phyloP scores from a whole-genome alignment of 2,329 filamentous ascomycete genomes.

The Alternaria tenuissima region DNA sequence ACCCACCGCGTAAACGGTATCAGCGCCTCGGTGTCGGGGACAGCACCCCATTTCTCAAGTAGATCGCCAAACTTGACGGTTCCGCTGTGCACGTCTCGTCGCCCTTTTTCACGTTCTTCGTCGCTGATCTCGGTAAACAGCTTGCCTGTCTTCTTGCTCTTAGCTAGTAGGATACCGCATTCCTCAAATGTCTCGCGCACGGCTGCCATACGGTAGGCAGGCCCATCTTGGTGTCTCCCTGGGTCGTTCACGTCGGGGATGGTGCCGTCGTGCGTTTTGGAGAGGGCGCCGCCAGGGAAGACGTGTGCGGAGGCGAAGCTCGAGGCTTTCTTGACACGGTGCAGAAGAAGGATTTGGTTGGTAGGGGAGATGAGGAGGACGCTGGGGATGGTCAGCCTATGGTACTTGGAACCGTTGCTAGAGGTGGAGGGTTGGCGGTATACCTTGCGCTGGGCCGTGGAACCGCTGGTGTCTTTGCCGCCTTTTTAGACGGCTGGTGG shows the following conservation, averaged over 20 bases:
- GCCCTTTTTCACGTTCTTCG: conserved; percentile 68
- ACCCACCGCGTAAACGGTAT: conserved; percentile 92
- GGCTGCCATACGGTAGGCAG: conserved; percentile 80
- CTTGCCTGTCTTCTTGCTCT: conserved; percentile 57
- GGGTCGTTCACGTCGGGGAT: conserved; percentile 60
- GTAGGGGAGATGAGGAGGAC: conserved; percentile 84
- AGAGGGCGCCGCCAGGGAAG: conserved; percentile 90
- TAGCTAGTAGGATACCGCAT: conserved; percentile 83
- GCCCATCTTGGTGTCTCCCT: conserved; percentile 72
- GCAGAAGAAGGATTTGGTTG: conserved; percentile 88
- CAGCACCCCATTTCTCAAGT: conserved; percentile 64
- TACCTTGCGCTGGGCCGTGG: conserved; percentile 73
- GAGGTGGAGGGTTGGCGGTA: conserved; percentile 3
- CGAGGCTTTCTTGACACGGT: conserved; percentile 80
- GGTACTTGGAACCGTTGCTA: background rate
- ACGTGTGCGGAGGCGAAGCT: conserved; percentile 93
- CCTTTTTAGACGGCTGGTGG: conserved; percentile 40
- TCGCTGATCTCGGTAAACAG: conserved; percentile 68
- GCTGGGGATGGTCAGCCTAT: conserved; percentile 55
- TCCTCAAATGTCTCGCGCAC: conserved; percentile 95
- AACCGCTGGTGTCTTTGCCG: conserved; percentile 50
- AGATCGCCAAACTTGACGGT: conserved; percentile 73
- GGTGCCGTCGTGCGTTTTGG: conserved; percentile 76
- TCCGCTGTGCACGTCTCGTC: conserved; percentile 73
- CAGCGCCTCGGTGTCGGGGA: conserved; percentile 72